Evolutionary conservation across 345 rosid genomes (phyloP), one percentile per base, ranked within the genome.

Genomic region (Anacardium occidentale): DNA sequence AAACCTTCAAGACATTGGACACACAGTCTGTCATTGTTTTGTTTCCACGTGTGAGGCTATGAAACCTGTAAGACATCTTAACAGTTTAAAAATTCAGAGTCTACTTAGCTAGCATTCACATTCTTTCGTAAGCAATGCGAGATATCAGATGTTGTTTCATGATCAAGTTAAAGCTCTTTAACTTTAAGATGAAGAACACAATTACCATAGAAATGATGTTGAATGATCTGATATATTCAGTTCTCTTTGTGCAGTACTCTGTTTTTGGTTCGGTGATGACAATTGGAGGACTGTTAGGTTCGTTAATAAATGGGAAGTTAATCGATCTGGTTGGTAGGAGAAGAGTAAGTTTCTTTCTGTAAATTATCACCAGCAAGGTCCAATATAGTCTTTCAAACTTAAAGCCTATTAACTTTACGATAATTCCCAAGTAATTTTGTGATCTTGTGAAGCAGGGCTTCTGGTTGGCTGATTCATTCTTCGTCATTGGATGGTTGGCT

Each of bases 311-410:
- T 53, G 85, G 89, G 26, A 77, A 68, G 20, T 44, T 77, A 22
- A 61, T 83, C 0, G 86, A 81, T 45, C 62, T 78, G 12, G 40
- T 80, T 51, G 88, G 85, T 61, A 78, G 80, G 51, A 81, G 75
- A 83, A 37, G 69, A 26, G 82, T 85, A 78, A 67, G 84, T 75
- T 17, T 12, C 51, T 14, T 11, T 7, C 17, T 37, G 60, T 1
- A 2, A 4, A 48, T 6, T 29, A n/a, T 66, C 8, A 20, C 13
- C 3, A 21, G 29, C 24, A 20, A 21, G 21, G 44, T 13, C 18
- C 26, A 25, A 3, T 24, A 0, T 54, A 10, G 6, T 20, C 58
- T 1, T 55, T 21, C 4, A 22, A 55, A 34, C 40, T 2, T 3
- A 3, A 34, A 34, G 40, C 40, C 5, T 34, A 34, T 34, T 34